Conservation (phyloP, 805 yeast species). For the Torulaspora franciscae region DNA sequence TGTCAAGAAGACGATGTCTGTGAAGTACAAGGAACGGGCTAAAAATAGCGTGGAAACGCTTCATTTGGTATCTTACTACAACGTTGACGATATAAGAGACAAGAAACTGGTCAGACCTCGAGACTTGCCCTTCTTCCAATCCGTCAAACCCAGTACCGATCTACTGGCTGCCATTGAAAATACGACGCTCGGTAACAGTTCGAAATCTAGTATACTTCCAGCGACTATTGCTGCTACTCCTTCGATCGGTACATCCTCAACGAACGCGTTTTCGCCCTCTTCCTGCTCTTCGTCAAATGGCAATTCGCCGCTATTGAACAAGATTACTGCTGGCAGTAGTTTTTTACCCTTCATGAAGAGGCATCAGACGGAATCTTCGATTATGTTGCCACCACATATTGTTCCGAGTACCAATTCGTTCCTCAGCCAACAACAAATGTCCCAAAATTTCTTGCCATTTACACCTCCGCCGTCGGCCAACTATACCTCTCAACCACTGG, state of each 20-base stretch:
- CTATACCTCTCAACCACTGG: constrained; percentile 10
- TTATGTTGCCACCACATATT: constrained; percentile 6
- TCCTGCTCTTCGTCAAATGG: constrained; percentile 7
- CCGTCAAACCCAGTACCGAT: constrained; percentile 43
- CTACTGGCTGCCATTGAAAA: constrained; percentile 55
- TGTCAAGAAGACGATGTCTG: constrained; percentile 74
- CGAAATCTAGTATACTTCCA: constrained; percentile 4
- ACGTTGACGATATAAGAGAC: constrained; percentile 63
- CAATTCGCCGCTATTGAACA: constrained; percentile 3
- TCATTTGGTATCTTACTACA: constrained; percentile 77
- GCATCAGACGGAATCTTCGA: background rate
- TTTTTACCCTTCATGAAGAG: constrained; percentile 6
- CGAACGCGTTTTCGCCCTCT: constrained; percentile 1
- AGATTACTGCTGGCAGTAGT: constrained; percentile 23
- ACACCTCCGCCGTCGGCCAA: constrained; percentile 5
- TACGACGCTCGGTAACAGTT: constrained; percentile 48
- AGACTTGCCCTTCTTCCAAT: constrained; percentile 46
- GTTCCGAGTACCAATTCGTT: constrained; percentile 4
- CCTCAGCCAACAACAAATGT: constrained; percentile 3
- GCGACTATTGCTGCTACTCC: background rate
- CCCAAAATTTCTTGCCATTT: background rate
- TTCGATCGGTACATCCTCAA: background rate
- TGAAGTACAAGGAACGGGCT: constrained; percentile 42
- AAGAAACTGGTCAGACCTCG: constrained; percentile 57
- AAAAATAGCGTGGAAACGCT: constrained; percentile 14